phyloP scores from a whole-genome alignment of 2,329 filamentous ascomycete genomes.

The Epichloe scottii region DNA sequence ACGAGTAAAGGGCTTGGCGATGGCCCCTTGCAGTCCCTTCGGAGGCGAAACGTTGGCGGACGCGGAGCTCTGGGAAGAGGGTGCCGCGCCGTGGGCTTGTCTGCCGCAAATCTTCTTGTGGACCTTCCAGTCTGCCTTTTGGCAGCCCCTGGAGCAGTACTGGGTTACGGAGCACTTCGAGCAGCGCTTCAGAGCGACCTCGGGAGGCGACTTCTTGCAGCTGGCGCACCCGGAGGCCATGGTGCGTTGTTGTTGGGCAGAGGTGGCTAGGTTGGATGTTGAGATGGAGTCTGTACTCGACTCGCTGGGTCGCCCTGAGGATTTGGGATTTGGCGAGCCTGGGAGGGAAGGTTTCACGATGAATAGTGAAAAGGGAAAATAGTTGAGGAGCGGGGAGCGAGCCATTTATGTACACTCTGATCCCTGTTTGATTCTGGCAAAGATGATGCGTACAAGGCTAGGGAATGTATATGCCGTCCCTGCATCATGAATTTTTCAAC shows the following conservation, averaged over 20 bases:
- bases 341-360: too few relatives aligned
- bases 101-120: constrained; percentile 33
- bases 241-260: background rate
- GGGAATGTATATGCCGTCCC: too few relatives aligned
- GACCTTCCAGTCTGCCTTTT: constrained; percentile 36
- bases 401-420: too few relatives aligned
- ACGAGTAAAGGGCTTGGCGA: constrained; percentile 26
- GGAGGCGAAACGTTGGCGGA: constrained; percentile 8
- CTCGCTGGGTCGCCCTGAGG: too few relatives aligned
- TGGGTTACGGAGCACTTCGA: constrained; percentile 31
- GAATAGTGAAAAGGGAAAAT: too few relatives aligned
- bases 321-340: too few relatives aligned
- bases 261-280: too few relatives aligned
- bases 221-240: constrained; percentile 11
- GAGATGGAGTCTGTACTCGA: too few relatives aligned
- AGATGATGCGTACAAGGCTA: too few relatives aligned
- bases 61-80: background rate
- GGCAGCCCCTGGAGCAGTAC: constrained; percentile 41
- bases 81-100: constrained; percentile 5
- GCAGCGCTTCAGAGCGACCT: constrained; percentile 25
- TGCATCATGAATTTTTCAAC: too few relatives aligned
- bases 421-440: too few relatives aligned
- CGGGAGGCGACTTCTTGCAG: constrained; percentile 17
- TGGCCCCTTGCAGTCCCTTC: constrained; percentile 17
- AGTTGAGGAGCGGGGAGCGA: too few relatives aligned